Base-by-base conservation (phyloP, 352 stramenopile species). In the Thraustochytrium sp. region DNA sequence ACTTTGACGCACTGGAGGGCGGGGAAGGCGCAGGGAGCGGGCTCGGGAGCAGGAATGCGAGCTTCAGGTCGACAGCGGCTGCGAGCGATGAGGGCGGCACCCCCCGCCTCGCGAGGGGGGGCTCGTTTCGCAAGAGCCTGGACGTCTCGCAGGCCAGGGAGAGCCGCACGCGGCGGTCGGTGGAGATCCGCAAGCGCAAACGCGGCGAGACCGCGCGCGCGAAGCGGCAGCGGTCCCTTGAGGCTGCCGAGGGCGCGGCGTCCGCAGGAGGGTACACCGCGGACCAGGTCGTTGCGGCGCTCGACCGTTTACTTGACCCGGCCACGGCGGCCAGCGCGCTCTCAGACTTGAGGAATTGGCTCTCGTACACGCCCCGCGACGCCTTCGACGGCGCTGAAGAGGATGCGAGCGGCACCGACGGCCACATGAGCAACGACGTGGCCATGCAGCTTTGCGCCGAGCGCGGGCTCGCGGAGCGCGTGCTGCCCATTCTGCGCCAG, bases 161-260 rank as follows among this genome's bases (percentile, higher is more conserved):
- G 37, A n/a, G 42, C 49, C 65, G 65, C 40, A 26, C 46, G 37
- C 29, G 34, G 26, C 36, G 42, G 37, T 55, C 65, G 0, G 65
- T 77, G 18, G 65, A 77, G 23, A 77, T 77, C 31, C 65, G 65
- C 46, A 77, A 77, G 26, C 65, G 65, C 37, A 21, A 55, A 23
- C 65, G 65, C 1, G 65, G 49, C 26, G 65, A 18, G 16, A 26
- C 37, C 29, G 65, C 65, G 46, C 65, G 23, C 16, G 65, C 65
- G 29, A 77, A 77, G 26, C 65, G 65, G 8, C 23, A 36, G 26
- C 29, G 37, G 13, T 21, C 49, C 13, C 42, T 62, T 8, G 65
- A 77, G 42, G 13, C 13, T n/a, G 40, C 36, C 3, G 9, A 44
- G 34, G 40, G 1, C 26, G 59, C 36, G 21, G 59, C 9, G 3